Evolutionary conservation across 495 filamentous ascomycete genomes (phyloP), one percentile per base, ranked within the genome.

Genomic region (Lophiotrema nucula): DNA sequence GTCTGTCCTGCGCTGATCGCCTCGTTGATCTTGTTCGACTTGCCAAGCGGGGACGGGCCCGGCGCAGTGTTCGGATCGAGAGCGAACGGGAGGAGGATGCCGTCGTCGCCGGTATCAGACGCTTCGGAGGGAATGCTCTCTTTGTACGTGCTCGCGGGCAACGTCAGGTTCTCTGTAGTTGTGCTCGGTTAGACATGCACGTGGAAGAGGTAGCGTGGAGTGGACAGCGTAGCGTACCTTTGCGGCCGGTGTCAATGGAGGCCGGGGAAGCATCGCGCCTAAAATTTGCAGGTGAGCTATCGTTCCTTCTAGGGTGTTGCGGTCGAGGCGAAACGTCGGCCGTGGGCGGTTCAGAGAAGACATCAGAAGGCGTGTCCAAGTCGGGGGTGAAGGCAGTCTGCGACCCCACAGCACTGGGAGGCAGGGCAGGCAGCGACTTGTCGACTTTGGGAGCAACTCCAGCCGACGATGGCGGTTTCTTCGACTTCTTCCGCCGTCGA

Each of bases 401-500:
- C 41, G 82, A 77, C 23, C 37, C 38, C 2, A 28, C 51, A 21
- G 86, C 86, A 68, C 79, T 87, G 6, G 89, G 90, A 31, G 93
- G 93, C 33, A 97, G 77, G 43, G 93, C 93, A 5, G 93, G 93
- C 11, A 98, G 79, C 10, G 91, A 95, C 66, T 99, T 99, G 72
- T 99, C 92, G 26, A 89, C 78, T 46, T 92, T 83, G 73, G 88
- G 81, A 16, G 83, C 77, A 3, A 81, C 77, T 42, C 78, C 66
- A 10, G 70, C 52, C 8, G 72, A 63, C 8, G 72, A 60, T 2
- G 59, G 82, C 74, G 50, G 79, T 82, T 72, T 88, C 86, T 67
- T 77, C 60, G 86, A 81, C 68, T 92, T 92, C 74, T 99, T 99
- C 53, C 90, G 82, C 63, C 95, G 81, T 54, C 95, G 79, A 43